Evolutionary conservation across 2,329 filamentous ascomycete species (phyloP).

Genomic region (Trichophyton rubrum): DNA sequence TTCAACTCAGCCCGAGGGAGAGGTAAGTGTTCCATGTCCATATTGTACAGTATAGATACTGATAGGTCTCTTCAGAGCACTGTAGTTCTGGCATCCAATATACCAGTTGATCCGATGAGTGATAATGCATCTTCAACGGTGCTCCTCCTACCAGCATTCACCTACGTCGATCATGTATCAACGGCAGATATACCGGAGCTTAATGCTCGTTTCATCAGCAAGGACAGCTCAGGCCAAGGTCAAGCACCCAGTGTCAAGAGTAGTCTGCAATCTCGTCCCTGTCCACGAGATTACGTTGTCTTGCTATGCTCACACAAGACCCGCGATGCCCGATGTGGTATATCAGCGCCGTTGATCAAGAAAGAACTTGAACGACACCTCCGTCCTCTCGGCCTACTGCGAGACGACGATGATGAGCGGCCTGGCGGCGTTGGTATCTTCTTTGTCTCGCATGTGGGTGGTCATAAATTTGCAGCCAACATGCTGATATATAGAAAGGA

Average conservation of each 20-base stretch:
- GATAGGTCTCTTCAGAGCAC: conserved; percentile 45
- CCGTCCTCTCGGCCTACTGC: conserved; percentile 67
- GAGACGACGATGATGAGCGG: conserved; percentile 68
- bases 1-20: conserved; percentile 16
- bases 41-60: background rate
- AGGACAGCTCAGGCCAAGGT: conserved; percentile 17
- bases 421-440: conserved; percentile 89
- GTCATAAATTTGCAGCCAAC: conserved; percentile 93
- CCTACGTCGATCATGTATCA: conserved; percentile 68
- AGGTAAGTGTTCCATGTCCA: background rate
- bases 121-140: conserved; percentile 48
- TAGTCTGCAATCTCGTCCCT: conserved; percentile 48
- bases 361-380: conserved; percentile 84
- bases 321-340: conserved; percentile 83
- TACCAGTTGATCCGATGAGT: conserved; percentile 59
- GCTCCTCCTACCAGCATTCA: conserved; percentile 77
- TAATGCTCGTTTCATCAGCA: conserved; percentile 56
- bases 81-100: conserved; percentile 86
- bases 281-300: conserved; percentile 73
- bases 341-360: conserved; percentile 79
- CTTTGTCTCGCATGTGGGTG: conserved; percentile 91
- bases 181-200: conserved; percentile 59
- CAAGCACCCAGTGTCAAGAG: conserved; percentile 22
- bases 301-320: conserved; percentile 88
- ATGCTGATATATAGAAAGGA: conserved; percentile 64